These are phyloP conservation scores for Serendipita indica DNA, from an alignment of 768 basidiomycete genomes.

Conservation along the genomic window DNA sequence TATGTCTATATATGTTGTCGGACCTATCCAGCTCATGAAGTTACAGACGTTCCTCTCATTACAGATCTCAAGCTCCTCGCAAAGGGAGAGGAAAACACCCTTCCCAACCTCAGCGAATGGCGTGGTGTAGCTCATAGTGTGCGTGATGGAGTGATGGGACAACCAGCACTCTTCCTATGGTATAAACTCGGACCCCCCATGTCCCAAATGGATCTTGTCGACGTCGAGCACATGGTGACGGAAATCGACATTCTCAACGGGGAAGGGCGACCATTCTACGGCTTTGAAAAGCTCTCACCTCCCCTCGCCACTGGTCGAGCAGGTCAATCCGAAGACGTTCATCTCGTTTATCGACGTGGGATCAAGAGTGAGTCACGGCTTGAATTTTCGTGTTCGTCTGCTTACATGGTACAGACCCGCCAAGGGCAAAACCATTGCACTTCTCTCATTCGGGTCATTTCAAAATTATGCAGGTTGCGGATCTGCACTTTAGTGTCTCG, in stretches of 20 bases:
- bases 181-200: conserved; percentile 61
- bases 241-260: conserved; percentile 88
- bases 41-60: conserved; percentile 67
- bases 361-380: conserved; percentile 42
- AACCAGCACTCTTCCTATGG: conserved; percentile 58
- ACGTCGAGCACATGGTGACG: conserved; percentile 48
- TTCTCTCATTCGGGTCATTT: conserved; percentile 74
- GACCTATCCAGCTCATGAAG: conserved; percentile 14
- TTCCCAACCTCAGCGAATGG: conserved; percentile 40
- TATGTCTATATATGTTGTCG: not conserved
- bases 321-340: conserved; percentile 36
- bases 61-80: conserved; percentile 55
- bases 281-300: conserved; percentile 59
- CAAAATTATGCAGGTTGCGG: conserved; percentile 82
- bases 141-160: conserved; percentile 43
- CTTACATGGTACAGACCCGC: conserved; percentile 34
- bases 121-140: conserved; percentile 45
- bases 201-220: conserved; percentile 35
- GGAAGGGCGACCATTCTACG: conserved; percentile 70
- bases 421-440: conserved; percentile 61
- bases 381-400: not conserved
- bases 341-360: conserved; percentile 54
- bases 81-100: conserved; percentile 34
- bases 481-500: conserved; percentile 78
- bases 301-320: conserved; percentile 34